A percentile compares a stretch with the other conserved stretches of the same genome.
Evolutionary conservation across 352 stramenopile genomes (phyloP).

Genomic region (Phytophthora brassicae): DNA sequence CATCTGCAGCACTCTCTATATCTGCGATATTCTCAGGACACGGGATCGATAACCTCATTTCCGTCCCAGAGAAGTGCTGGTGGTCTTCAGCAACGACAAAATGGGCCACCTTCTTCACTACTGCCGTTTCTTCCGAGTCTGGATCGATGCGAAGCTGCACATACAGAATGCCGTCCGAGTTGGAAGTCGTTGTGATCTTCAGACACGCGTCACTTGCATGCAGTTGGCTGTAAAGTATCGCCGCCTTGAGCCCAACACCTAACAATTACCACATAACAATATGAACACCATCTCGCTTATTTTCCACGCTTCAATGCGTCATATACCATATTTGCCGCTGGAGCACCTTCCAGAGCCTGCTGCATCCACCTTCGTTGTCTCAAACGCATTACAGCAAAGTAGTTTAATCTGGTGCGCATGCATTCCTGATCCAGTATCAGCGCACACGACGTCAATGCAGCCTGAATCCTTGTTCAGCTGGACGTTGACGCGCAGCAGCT

Average conservation of each 20-base stretch:
- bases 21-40: constrained; percentile 32
- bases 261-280: neutral
- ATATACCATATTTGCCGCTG: constrained; percentile 68
- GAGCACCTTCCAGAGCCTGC: constrained; percentile 11
- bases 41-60: constrained; percentile 72
- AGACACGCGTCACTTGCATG: constrained; percentile 42
- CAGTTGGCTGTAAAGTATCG: constrained; percentile 73
- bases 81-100: constrained; percentile 67
- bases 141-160: constrained; percentile 72
- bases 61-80: constrained; percentile 72
- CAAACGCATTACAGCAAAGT: constrained; percentile 71
- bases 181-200: constrained; percentile 64
- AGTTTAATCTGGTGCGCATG: constrained; percentile 59
- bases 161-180: constrained; percentile 62
- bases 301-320: neutral
- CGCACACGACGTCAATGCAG: constrained; percentile 68
- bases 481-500: constrained; percentile 56
- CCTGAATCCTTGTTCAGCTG: constrained; percentile 26
- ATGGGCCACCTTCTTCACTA: constrained; percentile 58
- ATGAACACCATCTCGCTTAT: neutral
- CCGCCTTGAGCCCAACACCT: constrained; percentile 79
- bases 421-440: constrained; percentile 75
- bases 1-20: constrained; percentile 50
- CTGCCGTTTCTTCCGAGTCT: constrained; percentile 54
- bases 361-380: constrained; percentile 53